A percentile compares a stretch with the other conserved stretches of the same genome.
These are phyloP conservation scores for Coleophoma crateriformis DNA, from an alignment of 2,329 filamentous ascomycete species.

Conservation along the genomic window DNA sequence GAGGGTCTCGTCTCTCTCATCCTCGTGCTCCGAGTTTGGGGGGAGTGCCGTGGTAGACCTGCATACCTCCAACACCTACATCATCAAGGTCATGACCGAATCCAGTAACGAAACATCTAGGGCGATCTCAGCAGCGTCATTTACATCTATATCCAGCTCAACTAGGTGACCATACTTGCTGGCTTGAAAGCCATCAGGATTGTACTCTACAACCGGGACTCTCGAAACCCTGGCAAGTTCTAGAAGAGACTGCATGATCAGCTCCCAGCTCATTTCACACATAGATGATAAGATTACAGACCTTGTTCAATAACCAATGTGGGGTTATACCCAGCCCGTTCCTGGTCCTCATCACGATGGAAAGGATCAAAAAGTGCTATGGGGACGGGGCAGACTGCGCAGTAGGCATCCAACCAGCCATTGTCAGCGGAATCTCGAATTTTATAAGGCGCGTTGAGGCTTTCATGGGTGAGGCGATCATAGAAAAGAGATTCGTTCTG, in stretches of 20 bases:
- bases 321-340: constrained; percentile 1
- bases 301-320: constrained; percentile 3
- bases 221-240: constrained; percentile 8
- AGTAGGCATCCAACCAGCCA: constrained; percentile 10
- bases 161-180: constrained; percentile 4
- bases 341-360: neutral
- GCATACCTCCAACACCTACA: constrained; percentile 8
- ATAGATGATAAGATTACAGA: neutral
- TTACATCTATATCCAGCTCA: neutral
- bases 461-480: too few species aligned
- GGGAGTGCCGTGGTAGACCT: too few species aligned
- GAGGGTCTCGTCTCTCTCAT: too few species aligned
- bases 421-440: neutral
- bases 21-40: too few species aligned
- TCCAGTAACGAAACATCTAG: constrained; percentile 12
- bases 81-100: neutral
- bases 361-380: constrained; percentile 4
- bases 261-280: neutral
- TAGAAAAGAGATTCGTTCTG: too few species aligned
- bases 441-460: too few species aligned
- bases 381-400: constrained; percentile 9
- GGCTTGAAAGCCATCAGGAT: constrained; percentile 8
- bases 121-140: neutral
- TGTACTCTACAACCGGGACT: constrained; percentile 6
- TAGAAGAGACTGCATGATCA: neutral